These are phyloP conservation scores for Cymodocea nodosa DNA, from an alignment of 116 monocot species.

Conservation along the genomic window DNA sequence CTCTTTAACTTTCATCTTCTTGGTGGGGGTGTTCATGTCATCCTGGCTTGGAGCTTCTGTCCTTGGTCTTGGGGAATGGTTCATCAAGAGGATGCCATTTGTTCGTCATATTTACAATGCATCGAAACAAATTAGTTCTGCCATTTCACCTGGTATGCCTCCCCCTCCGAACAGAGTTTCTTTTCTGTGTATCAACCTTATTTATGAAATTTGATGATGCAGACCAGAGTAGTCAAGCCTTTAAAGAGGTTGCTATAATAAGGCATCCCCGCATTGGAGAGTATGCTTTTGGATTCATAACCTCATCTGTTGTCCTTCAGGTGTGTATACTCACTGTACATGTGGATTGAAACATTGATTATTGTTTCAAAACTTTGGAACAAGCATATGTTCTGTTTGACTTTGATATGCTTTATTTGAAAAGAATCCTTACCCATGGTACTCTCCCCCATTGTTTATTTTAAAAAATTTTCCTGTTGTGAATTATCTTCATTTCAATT, in stretches of 20 bases:
- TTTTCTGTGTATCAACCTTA: background rate
- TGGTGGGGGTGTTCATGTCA: conserved; percentile 85
- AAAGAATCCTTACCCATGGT: no score
- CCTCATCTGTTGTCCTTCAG: conserved; percentile 70
- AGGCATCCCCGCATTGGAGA: conserved; percentile 83
- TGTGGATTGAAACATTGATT: no score
- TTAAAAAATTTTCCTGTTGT: no score
- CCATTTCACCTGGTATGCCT: conserved; percentile 69
- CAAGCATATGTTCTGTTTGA: no score
- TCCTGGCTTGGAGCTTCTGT: conserved; percentile 85
- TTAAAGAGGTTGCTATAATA: conserved; percentile 88
- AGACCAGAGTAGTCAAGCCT: conserved; percentile 76
- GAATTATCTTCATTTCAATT: no score
- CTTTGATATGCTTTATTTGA: background rate
- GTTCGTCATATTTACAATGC: conserved; percentile 84
- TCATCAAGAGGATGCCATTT: conserved; percentile 86
- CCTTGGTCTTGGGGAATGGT: conserved; percentile 74
- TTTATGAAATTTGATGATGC: conserved; percentile 14
- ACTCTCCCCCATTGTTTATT: no score
- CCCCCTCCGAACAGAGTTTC: background rate
- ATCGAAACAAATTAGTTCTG: conserved; percentile 82
- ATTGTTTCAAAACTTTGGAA: no score
- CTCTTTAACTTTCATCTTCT: conserved; percentile 70
- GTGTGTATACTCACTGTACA: conserved; percentile 9
- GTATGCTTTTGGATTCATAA: conserved; percentile 90